Base-by-base conservation (phyloP, 768 basidiomycete genomes). In the Leccinellum rugosiceps region DNA sequence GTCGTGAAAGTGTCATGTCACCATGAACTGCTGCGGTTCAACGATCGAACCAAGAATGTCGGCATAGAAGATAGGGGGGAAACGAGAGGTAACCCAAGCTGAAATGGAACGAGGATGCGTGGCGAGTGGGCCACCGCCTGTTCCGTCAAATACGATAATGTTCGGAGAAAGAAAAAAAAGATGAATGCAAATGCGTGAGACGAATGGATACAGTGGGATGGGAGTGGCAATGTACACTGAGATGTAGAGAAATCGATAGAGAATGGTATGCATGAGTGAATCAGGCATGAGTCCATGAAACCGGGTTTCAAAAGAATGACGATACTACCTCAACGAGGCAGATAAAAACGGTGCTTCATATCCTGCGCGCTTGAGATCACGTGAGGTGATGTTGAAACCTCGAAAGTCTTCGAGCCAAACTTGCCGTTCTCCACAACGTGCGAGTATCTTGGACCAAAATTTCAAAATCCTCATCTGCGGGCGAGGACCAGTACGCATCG, bases 361-460 rank as follows among this genome's bases (percentile, higher is more conserved):
- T 50, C 70, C 70, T 7, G 75, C 76, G 4, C 77, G 72, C 50
- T 70, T 71, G 11, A 80, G 69, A 50, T 76, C 75, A 51, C 78
- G 73, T 52, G 69, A 61, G 28, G 81, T 84, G 57, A 87, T 75
- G 66, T 85, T 85, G 19, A 81, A 73, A 17, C 87, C 87, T 1
- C 68, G 67, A 61, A 79, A 86, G 67, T 88, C 85, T 72, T 89
- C 85, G 51, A 89, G 69, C 78, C 81, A 84, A 57, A 89, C 84
- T 34, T 75, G 79, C 8, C 80, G 75, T 59, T 75, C 77, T 49
- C 75, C 72, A 69, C 86, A 87, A 57, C 77, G 70, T 48, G 72
- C 69, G 49, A 84, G 66, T 46, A 84, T 80, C 35, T 72, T 69
- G 55, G 72, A 71, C 83, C 83, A 84, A 56, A 87, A 83, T 54